These are phyloP conservation scores for Martiniozyma asiatica DNA, from an alignment of 1,139 yeast genomes.

Conservation along the genomic window DNA sequence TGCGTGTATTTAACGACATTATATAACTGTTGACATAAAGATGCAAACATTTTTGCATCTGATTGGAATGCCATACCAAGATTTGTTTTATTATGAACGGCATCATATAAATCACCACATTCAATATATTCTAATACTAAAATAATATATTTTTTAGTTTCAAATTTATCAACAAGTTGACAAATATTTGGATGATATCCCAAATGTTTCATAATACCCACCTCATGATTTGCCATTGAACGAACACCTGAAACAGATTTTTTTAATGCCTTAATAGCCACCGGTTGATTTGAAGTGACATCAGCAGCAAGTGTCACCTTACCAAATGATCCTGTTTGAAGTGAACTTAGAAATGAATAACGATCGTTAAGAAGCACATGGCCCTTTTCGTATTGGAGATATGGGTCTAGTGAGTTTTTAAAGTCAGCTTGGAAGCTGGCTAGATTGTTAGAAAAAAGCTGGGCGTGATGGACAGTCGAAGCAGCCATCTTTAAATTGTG, in stretches of 20 bases:
- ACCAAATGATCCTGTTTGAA: conserved; percentile 45
- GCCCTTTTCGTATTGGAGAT: conserved; percentile 28
- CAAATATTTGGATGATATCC: conserved; percentile 31
- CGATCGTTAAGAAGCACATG: conserved; percentile 22
- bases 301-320: conserved; percentile 38
- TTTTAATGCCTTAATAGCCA: conserved; percentile 32
- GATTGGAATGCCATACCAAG: conserved; percentile 19
- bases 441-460: background rate
- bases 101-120: conserved; percentile 39
- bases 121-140: conserved; percentile 39
- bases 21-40: conserved; percentile 29
- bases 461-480: no score
- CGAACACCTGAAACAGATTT: conserved; percentile 23
- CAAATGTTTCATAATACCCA: conserved; percentile 29
- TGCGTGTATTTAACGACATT: conserved; percentile 33
- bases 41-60: conserved; percentile 16
- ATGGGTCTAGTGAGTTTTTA: conserved; percentile 23
- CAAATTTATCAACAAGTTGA: conserved; percentile 32
- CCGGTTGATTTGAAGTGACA: conserved; percentile 20
- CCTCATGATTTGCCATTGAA: conserved; percentile 35
- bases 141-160: conserved; percentile 29
- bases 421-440: conserved; percentile 13
- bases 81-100: conserved; percentile 23
- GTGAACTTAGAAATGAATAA: conserved; percentile 27
- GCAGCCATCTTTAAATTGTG: no score